Percentiles rank a stretch among this genome's conserved stretches.
These are phyloP conservation scores for Hevea brasiliensis DNA, from an alignment of 345 rosid species.

Conservation along the genomic window DNA sequence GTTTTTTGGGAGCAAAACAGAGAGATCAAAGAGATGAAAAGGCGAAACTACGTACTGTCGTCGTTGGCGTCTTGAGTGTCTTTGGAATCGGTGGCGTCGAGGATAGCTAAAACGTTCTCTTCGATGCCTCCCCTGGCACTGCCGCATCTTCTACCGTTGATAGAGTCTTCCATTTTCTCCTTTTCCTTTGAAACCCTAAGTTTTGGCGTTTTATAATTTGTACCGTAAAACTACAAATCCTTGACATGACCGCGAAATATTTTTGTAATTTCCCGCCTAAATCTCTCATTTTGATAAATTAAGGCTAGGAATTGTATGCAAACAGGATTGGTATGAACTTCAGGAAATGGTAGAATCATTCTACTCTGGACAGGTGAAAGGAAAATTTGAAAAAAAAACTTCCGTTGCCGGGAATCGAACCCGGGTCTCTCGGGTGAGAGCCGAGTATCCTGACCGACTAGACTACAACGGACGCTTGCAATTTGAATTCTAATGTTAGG, in stretches of 20 bases:
- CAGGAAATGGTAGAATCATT: too few species aligned
- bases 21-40: neutral
- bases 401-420: constrained; percentile 71
- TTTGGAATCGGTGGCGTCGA: constrained; percentile 51
- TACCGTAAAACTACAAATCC: too few species aligned
- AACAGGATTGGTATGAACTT: too few species aligned
- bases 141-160: constrained; percentile 17
- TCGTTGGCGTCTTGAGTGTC: constrained; percentile 61
- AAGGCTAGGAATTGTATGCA: too few species aligned
- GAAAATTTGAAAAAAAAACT: neutral
- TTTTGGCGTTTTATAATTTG: too few species aligned
- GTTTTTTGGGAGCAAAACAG: constrained; percentile 17
- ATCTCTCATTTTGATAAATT: too few species aligned
- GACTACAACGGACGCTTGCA: constrained; percentile 54
- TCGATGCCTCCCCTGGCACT: constrained; percentile 49
- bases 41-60: constrained; percentile 43
- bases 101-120: constrained; percentile 69
- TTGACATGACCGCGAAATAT: too few species aligned
- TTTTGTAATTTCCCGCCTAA: too few species aligned
- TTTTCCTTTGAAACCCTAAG: constrained; percentile 8
- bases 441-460: constrained; percentile 79
- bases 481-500: too few species aligned
- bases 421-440: constrained; percentile 82
- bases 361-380: too few species aligned
- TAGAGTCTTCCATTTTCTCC: neutral